A percentile compares a stretch with the other conserved stretches of the same genome.
Evolutionary conservation across 2,329 filamentous ascomycete species (phyloP).

Genomic region (Sporothrix inflata): DNA sequence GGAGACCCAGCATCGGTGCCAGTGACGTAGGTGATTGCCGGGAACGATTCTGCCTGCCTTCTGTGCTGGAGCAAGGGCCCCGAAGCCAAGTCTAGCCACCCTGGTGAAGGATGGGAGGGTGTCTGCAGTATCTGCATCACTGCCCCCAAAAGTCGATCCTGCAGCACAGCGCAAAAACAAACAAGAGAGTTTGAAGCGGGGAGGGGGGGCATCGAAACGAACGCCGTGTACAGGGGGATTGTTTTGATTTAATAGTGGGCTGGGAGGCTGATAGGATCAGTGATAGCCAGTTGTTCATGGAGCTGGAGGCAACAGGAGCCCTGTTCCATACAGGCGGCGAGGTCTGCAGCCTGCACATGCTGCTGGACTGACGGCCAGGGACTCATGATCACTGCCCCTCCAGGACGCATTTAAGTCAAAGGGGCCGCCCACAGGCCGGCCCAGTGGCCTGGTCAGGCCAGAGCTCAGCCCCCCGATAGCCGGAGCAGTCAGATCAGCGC

Average conservation of each 20-base stretch:
- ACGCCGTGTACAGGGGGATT: constrained; percentile 4
- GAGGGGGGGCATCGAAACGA: background rate
- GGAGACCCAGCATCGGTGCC: background rate
- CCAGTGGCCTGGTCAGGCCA: background rate
- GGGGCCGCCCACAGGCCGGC: background rate
- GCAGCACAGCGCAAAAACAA: background rate
- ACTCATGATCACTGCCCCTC: background rate
- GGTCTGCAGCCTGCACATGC: too few species aligned
- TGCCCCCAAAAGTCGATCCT: constrained; percentile 10
- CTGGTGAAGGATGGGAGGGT: background rate
- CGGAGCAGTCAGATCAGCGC: constrained; percentile 1
- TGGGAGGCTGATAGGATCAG: background rate
- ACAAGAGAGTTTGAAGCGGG: background rate
- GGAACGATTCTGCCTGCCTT: background rate
- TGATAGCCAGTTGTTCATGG: background rate
- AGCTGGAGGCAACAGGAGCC: too few species aligned
- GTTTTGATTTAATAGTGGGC: background rate
- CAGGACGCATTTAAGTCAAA: background rate
- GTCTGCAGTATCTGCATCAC: constrained; percentile 13
- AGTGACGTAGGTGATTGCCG: constrained; percentile 4
- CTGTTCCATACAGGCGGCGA: too few species aligned
- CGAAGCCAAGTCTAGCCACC: background rate
- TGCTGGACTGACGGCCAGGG: too few species aligned
- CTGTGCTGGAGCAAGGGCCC: constrained; percentile 5
- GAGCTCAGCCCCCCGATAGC: constrained; percentile 7